Base-by-base conservation (phyloP, 2,329 filamentous ascomycete species). In the Cladosporium oxysporum region DNA sequence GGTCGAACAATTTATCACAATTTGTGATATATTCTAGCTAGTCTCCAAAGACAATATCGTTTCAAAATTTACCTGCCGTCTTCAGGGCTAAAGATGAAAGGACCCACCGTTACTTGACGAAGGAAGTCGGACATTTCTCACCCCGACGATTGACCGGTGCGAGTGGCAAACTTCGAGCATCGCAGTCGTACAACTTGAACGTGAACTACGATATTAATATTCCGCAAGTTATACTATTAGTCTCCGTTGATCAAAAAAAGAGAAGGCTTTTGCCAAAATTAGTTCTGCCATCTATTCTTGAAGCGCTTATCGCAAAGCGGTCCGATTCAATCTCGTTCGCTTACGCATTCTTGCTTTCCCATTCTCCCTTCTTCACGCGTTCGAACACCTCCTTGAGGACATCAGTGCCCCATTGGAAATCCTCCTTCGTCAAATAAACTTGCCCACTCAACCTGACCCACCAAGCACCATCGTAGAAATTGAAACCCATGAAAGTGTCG, bases 401-500 rank as follows among this genome's bases (percentile, higher is more conserved):
- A 60, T 81, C 74, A 0, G 83, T 91, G 4, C 85, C 84, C 85
- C 86, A 91, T 75, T 90, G 86, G 74, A 95, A 97, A 77, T 97
- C 93, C 14, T 83, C 83, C 69, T 89, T 76, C 29, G 92, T 91
- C n/a, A 97, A 79, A 75, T 95, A 98, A 0, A 95, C 85, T 82
- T 97, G 93, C 16, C 87, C 91, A 74, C 90, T 93, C 58, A 96
- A 73, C 58, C 94, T 82, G 0, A 84, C 82, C 90, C 90, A 97
- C 75, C 89, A 85, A 62, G 83, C 82, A 0, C 84, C 84, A 0
- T 79, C 83, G 70, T 93, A 87, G 10, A 83, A 77, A 66, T 87
- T 87, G 2, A 91, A 74, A 0, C 88, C 83, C 61, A 95, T 78
- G 72, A 92, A 94, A 0, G 92, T 95, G 64, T 88, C 83, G 84